phyloP scores from a whole-genome alignment of 441 rosid genomes.

The Manihot esculenta region DNA sequence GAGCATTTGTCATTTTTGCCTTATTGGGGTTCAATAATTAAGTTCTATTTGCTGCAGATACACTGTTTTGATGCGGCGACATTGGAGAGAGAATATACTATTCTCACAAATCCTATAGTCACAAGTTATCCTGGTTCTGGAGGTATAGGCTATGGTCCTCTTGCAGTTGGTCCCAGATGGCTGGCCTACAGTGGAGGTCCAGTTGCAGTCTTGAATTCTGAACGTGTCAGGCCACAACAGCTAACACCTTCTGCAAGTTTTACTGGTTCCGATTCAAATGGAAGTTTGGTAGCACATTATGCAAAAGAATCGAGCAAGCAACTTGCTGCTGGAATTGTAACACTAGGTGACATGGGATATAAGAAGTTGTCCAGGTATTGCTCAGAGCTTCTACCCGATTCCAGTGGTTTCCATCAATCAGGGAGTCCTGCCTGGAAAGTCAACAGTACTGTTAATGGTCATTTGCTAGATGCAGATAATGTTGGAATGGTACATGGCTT shows the following conservation, averaged over 20 bases:
- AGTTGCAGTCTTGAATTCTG: constrained; percentile 46
- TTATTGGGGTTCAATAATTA: constrained; percentile 12
- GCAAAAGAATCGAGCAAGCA: constrained; percentile 94
- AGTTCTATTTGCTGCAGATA: constrained; percentile 55
- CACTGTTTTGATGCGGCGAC: constrained; percentile 76
- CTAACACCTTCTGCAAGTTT: constrained; percentile 57
- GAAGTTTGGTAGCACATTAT: constrained; percentile 62
- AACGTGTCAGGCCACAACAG: constrained; percentile 63
- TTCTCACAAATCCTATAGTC: constrained; percentile 62
- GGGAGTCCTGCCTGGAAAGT: constrained; percentile 54
- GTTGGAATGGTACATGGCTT: constrained; percentile 72
- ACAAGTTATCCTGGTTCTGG: constrained; percentile 47
- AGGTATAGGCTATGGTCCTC: constrained; percentile 84
- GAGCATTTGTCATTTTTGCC: not conserved
- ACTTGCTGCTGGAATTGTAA: constrained; percentile 78
- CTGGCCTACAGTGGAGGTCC: constrained; percentile 86
- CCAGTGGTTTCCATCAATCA: constrained; percentile 42
- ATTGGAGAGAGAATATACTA: constrained; percentile 54
- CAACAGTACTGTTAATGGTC: constrained; percentile 54
- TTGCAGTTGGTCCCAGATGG: constrained; percentile 96
- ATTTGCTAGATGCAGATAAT: constrained; percentile 58
- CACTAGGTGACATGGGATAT: constrained; percentile 77
- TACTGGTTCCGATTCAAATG: constrained; percentile 48
- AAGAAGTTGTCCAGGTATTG: constrained; percentile 65
- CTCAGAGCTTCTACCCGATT: constrained; percentile 71